Evolutionary conservation across 208 protist genomes (phyloP).

Genomic region (Acanthamoeba lenticulata): DNA sequence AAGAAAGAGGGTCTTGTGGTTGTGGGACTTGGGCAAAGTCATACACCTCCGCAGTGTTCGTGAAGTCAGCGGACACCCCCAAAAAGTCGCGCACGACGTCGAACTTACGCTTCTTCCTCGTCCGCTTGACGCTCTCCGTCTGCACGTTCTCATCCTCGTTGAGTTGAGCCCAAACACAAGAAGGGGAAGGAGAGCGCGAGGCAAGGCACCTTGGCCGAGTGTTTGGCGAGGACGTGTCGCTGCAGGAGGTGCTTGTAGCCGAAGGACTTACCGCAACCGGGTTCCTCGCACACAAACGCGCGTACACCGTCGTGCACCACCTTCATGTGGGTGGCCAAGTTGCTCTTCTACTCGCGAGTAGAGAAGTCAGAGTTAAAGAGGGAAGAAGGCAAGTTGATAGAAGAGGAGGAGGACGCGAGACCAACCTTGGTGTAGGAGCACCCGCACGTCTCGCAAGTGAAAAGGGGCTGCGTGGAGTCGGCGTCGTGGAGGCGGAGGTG

Average conservation of each 20-base stretch:
- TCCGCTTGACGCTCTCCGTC: background rate
- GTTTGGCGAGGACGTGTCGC: background rate
- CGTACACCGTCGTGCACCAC: background rate
- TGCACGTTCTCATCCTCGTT: background rate
- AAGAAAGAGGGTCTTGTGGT: background rate
- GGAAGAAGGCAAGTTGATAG: background rate
- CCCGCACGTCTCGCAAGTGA: constrained; percentile 31
- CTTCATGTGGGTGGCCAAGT: constrained; percentile 27
- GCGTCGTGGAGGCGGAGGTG: background rate
- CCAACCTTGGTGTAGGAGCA: constrained; percentile 54
- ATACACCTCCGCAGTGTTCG: background rate
- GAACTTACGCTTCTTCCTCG: constrained; percentile 45
- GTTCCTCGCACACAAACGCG: background rate
- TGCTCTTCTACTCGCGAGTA: background rate
- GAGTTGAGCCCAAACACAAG: background rate
- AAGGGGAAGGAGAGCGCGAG: background rate
- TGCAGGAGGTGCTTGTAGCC: constrained; percentile 38
- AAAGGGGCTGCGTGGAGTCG: constrained; percentile 11
- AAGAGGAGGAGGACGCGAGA: background rate
- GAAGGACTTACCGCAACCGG: constrained; percentile 22
- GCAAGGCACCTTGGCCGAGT: background rate
- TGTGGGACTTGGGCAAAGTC: background rate
- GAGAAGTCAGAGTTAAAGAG: background rate
- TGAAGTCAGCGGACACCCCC: background rate
- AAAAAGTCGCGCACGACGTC: background rate